Percentiles rank a stretch among this genome's conserved stretches.
phyloP scores from a whole-genome alignment of 768 basidiomycete genomes.

The Leccinellum albellum region DNA sequence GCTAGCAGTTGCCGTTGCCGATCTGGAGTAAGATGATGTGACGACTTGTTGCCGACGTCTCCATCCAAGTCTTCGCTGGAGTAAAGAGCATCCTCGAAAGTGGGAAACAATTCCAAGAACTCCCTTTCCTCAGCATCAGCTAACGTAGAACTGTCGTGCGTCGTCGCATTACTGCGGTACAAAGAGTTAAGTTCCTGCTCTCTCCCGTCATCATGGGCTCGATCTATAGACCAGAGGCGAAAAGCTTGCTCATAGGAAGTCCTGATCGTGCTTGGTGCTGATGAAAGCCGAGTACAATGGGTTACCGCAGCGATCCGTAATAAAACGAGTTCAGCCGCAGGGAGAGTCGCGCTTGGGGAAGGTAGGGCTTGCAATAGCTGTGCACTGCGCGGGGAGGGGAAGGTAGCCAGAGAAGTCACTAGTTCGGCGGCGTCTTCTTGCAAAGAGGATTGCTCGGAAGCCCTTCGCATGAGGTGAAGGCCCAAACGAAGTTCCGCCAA shows the following conservation, averaged over 20 bases:
- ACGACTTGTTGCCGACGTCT: not conserved
- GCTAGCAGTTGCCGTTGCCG: slow-evolving; percentile 36
- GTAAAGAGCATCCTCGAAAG: slow-evolving; percentile 61
- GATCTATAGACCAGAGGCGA: slow-evolving; percentile 82
- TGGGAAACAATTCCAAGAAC: slow-evolving; percentile 81
- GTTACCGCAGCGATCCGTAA: slow-evolving; percentile 42
- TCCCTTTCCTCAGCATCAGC: slow-evolving; percentile 80
- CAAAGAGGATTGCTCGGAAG: slow-evolving; percentile 15
- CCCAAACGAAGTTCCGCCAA: slow-evolving; percentile 69
- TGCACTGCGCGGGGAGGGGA: slow-evolving; percentile 51
- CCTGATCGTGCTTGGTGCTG: slow-evolving; percentile 33
- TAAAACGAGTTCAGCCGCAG: slow-evolving; percentile 33
- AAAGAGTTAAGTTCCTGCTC: slow-evolving; percentile 65
- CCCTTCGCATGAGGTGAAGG: slow-evolving; percentile 48
- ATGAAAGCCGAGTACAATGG: slow-evolving; percentile 21
- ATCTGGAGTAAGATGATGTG: slow-evolving; percentile 29
- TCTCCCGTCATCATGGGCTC: slow-evolving; percentile 61
- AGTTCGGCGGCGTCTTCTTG: slow-evolving; percentile 22
- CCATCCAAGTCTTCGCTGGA: not conserved
- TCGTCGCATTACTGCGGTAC: slow-evolving; percentile 62
- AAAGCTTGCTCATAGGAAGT: slow-evolving; percentile 63
- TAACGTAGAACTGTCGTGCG: slow-evolving; percentile 57
- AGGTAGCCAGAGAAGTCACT: slow-evolving; percentile 42
- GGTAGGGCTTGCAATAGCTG: slow-evolving; percentile 30
- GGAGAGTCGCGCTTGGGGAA: slow-evolving; percentile 4